Evolutionary conservation across 2,329 filamentous ascomycete genomes (phyloP).

Genomic region (Rutstroemia sydowiana): DNA sequence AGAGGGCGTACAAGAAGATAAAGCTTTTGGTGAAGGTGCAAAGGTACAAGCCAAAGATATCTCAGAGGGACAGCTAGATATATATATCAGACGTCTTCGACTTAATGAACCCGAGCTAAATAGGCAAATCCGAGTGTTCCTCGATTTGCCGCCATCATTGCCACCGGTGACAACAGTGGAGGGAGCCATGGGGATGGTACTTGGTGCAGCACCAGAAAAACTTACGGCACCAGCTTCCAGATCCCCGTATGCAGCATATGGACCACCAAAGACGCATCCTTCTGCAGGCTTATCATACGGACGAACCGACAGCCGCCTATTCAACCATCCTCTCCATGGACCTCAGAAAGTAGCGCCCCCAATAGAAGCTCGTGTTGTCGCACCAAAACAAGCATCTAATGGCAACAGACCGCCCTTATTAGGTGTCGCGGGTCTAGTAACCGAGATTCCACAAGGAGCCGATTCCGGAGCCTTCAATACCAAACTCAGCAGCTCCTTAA

Average conservation of each 20-base stretch:
- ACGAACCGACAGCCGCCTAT: conserved; percentile 44
- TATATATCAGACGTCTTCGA: conserved; percentile 47
- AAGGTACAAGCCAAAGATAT: conserved; percentile 34
- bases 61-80: conserved; percentile 42
- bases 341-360: conserved; percentile 46
- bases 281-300: conserved; percentile 57
- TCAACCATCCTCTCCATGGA: conserved; percentile 54
- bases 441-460: conserved; percentile 16
- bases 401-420: conserved; percentile 17
- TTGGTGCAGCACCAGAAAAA: neutral
- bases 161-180: neutral
- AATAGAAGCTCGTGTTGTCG: conserved; percentile 49
- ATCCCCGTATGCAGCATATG: conserved; percentile 37
- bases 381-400: conserved; percentile 35
- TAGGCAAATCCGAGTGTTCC: conserved; percentile 49
- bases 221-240: conserved; percentile 18
- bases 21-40: conserved; percentile 20
- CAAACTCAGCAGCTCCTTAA: neutral
- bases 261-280: conserved; percentile 55
- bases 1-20: conserved; percentile 31
- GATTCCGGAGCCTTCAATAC: neutral
- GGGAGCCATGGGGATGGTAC: too few relatives aligned
- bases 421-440: conserved; percentile 29
- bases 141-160: conserved; percentile 42
- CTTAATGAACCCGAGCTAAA: conserved; percentile 44